phyloP scores from a whole-genome alignment of 495 filamentous ascomycete species.

The Podospora pseudoanserina region DNA sequence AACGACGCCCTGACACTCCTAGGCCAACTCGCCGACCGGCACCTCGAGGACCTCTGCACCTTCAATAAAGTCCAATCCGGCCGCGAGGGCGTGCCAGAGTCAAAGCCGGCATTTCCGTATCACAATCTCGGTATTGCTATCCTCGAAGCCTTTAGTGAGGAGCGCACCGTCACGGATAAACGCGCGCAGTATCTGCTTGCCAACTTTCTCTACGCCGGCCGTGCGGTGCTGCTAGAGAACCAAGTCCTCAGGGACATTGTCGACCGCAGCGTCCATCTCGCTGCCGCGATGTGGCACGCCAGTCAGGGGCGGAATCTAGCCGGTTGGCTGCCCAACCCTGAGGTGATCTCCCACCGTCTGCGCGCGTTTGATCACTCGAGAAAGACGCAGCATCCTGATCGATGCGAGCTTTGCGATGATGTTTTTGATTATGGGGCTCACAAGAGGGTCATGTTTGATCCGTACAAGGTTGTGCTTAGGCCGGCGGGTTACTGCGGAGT shows the following conservation, averaged over 20 bases:
- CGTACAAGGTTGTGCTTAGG: conserved; percentile 13
- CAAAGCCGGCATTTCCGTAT: not conserved
- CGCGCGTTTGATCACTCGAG: conserved; percentile 11
- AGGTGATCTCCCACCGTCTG: not conserved
- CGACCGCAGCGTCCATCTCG: conserved; percentile 13
- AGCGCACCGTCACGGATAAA: conserved; percentile 4
- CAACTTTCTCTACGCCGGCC: conserved; percentile 22
- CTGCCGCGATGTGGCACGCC: conserved; percentile 4
- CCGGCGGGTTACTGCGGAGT: conserved; percentile 15
- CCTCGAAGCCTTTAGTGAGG: conserved; percentile 9
- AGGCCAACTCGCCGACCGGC: conserved; percentile 16
- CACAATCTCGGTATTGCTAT: not conserved
- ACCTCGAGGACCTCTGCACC: conserved; percentile 19
- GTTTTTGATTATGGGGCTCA: conserved; percentile 13
- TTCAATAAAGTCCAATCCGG: conserved; percentile 9
- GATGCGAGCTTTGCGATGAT: conserved; percentile 19
- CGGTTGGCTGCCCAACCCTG: conserved; percentile 8
- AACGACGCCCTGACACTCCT: conserved; percentile 18
- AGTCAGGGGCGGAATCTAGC: conserved; percentile 1
- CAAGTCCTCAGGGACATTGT: not conserved
- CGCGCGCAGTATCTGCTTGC: conserved; percentile 9
- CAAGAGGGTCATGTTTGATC: conserved; percentile 20
- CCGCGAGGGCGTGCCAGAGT: conserved; percentile 10
- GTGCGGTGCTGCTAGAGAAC: conserved; percentile 10
- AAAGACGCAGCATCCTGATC: conserved; percentile 25